Conservation (phyloP, 2,329 filamentous ascomycete species). For the Sporothrix luriei region DNA sequence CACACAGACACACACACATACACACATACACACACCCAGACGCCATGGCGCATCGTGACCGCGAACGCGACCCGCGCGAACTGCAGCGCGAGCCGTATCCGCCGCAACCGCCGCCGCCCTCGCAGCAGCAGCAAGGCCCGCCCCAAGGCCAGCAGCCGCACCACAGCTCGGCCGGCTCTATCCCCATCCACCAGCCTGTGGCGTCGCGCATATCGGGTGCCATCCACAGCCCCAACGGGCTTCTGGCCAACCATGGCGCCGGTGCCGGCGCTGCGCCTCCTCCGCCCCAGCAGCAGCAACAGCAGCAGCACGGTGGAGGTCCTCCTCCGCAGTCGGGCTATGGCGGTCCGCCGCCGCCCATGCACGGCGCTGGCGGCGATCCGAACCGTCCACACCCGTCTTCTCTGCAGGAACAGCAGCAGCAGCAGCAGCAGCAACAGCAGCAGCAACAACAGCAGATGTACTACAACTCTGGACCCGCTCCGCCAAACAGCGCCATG, state of each 20-base stretch:
- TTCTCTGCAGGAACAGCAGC: background rate
- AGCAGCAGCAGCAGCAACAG: conserved; percentile 33
- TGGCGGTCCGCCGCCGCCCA: conserved; percentile 46
- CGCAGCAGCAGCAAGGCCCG: conserved; percentile 33
- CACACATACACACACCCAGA: conserved; percentile 43
- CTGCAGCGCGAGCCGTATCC: conserved; percentile 63
- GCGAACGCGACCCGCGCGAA: conserved; percentile 68
- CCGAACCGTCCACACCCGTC: conserved; percentile 38
- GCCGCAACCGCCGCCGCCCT: conserved; percentile 25
- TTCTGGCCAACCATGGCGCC: conserved; percentile 72
- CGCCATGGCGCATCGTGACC: conserved; percentile 50
- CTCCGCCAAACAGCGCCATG: conserved; percentile 56
- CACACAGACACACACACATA: conserved; percentile 5
- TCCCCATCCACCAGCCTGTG: conserved; percentile 92
- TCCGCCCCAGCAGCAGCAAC: conserved; percentile 53
- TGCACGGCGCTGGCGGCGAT: conserved; percentile 57
- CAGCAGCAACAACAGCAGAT: conserved; percentile 44
- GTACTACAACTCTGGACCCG: conserved; percentile 49
- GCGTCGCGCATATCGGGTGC: conserved; percentile 77
- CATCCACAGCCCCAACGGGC: conserved; percentile 88
- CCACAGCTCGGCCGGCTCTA: conserved; percentile 83
- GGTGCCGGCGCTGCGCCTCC: conserved; percentile 39
- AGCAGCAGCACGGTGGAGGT: conserved; percentile 49
- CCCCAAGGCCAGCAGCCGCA: conserved; percentile 62
- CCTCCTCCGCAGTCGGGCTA: conserved; percentile 56